These are phyloP conservation scores for Agastache rugosa DNA, from an alignment of 257 asterid genomes.

Conservation along the genomic window DNA sequence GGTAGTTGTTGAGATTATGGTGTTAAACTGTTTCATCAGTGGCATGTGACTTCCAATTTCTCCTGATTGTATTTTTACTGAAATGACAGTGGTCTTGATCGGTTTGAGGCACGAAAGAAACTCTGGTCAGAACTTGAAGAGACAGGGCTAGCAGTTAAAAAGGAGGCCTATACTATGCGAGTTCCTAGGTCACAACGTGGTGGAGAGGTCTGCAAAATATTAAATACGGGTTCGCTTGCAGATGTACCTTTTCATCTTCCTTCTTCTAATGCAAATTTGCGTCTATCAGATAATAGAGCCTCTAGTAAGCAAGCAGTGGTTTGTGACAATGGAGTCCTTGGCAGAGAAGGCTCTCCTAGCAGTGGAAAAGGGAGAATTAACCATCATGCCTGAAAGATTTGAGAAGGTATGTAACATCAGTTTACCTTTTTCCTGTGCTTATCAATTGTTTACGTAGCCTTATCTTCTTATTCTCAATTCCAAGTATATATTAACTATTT, in stretches of 20 bases:
- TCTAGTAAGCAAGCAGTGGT: constrained; percentile 98
- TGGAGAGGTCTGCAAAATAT: constrained; percentile 77
- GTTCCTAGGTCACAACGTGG: constrained; percentile 99
- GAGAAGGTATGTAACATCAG: constrained; percentile 68
- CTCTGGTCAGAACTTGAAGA: constrained; percentile 96
- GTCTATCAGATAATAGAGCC: constrained; percentile 87
- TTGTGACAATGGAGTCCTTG: constrained; percentile 93
- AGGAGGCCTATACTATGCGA: constrained; percentile 79
- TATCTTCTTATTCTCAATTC: constrained; percentile 28
- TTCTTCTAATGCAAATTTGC: constrained; percentile 38
- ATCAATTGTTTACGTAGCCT: constrained; percentile 29
- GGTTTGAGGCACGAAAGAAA: constrained; percentile 96
- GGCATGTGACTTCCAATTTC: constrained; percentile 29
- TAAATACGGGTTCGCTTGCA: constrained; percentile 30
- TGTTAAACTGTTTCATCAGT: constrained; percentile 24
- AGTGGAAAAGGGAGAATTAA: constrained; percentile 84
- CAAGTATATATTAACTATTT: constrained; percentile 23
- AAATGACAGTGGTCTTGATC: constrained; percentile 89
- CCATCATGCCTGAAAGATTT: constrained; percentile 91
- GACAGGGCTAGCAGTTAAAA: constrained; percentile 89
- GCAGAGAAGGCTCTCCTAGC: constrained; percentile 96
- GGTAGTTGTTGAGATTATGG: constrained; percentile 53
- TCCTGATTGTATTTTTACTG: constrained; percentile 36
- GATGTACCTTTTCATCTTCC: constrained; percentile 32
- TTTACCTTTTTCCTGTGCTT: constrained; percentile 21